Evolutionary conservation across 805 yeast species (phyloP), one percentile per base, ranked within the genome.

Genomic region (Pichia eremophila): DNA sequence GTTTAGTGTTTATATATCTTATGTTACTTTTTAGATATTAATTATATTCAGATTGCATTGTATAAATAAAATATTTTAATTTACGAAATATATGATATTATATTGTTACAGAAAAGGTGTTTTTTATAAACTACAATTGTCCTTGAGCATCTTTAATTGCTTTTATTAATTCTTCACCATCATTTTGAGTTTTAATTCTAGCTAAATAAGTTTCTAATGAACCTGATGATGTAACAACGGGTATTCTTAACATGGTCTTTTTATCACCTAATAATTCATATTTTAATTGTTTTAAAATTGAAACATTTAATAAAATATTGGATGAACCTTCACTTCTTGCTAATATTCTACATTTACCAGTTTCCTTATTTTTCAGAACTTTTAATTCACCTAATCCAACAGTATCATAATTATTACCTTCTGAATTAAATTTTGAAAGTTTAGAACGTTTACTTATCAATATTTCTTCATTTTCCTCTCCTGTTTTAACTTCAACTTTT

Each of bases 251-350:
- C 54, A 78, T 65, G 31, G 80, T 77, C 31, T 86, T 83, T 61
- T 81, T 75, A 3, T 41, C 41, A 43, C 91, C 81, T 48, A 79
- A 68, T 4, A 76, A 70, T 11, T 74, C 69, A 61, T 88, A 90
- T 1, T 69, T 69, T 49, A 87, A 68, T 44, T 76, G 77, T 46
- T 74, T 74, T 10, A 76, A 69, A 11, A 89, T 64, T n/a, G 71
- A 65, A 14, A 80, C 70, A 61, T 91, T 91, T 50, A 91, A 66
- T 41, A 91, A 64, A 15, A 89, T 81, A 56, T 95, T 77, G 38
- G 84, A 83, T 38, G 88, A 81, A 29, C 96, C 96, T 48, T 90
- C 98, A 0, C 96, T 86, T 58, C 98, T 79, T 19, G 91, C 74
- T 36, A 91, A 67, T 14, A 86, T 67, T 62, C 98, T 78, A 3